Evolutionary conservation across 352 stramenopile species (phyloP), one percentile per base, ranked within the genome.

Genomic region (Pythium folliculosum): DNA sequence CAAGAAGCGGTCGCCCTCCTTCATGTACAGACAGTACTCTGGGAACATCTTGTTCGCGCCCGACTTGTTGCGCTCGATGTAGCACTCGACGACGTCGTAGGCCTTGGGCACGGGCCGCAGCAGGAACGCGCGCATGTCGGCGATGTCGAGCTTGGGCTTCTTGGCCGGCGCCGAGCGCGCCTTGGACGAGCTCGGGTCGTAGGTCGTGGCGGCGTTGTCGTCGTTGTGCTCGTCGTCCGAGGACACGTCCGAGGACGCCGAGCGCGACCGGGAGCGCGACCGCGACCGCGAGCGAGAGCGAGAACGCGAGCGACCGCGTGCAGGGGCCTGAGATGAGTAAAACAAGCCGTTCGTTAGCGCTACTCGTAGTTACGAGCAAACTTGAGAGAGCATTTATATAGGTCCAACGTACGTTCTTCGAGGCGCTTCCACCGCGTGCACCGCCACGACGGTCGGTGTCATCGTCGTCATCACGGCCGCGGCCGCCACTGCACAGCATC

Each of bases 1-100:
- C n/a, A 99, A 72, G 77, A 99, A 99, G 19, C 88, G 89, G 64
- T 99, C 92, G 10, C 91, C 94, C 30, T 98, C 93, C 72, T 98
- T 94, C 83, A 96, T 89, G 75, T 96, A 96, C 60, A 97, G 71
- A 40, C 78, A 92, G 75, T 97, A 97, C 72, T 97, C 89, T 1
- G 90, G 90, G 73, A 97, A 98, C 74, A 98, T 90, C 56, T 96
- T 97, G 79, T 98, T 97, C 21, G 92, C 86, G 4, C 92, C 92
- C 3, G 81, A 88, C 62, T 91, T 92, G 78, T 97, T 98, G 67
- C 95, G 80, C 63, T 96, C 87, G 49, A 98, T 98, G 81, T 96
- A 98, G 77, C 95, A 98, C 75, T 98, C 90, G 40, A 98, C 77
- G 37, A 97, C 88, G 37, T 97, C 95, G 63, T 91, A 90, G 2